Evolutionary conservation across 805 yeast genomes (phyloP), one percentile per base, ranked within the genome.

Genomic region (Nakazawaea pomicola): DNA sequence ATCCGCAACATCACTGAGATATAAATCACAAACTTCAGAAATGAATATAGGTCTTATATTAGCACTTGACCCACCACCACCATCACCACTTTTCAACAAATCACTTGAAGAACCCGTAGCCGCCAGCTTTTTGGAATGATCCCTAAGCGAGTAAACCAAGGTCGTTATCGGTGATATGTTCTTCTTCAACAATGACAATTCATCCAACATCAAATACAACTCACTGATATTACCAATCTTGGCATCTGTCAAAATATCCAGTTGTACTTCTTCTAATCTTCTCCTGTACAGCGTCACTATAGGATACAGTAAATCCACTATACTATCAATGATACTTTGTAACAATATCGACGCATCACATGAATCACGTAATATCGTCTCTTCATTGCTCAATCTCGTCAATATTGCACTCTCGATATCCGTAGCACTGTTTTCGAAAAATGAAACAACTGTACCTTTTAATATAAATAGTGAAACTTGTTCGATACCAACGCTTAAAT

Each of bases 391-490:
- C 25, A 78, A 58, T 19, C 83, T 62, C 2, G 71, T 56, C 20
- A 76, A 55, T 9, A 78, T 65, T 1, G 83, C 80, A 27, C 60
- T 59, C 41, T 72, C 78, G 18, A 78, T 65, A 35, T 72, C 76
- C 33, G 67, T 65, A 4, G 78, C 79, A 4, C 76, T 66, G 45
- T 74, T 70, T 50, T 78, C 83, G 51, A 78, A 77, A 47, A 78
- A 74, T 0, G 82, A 66, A 4, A 78, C 64, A 10, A 78, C 71
- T 0, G 77, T 67, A 33, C 68, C 63, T 6, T 61, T 54, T 14
- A 70, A 57, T 14, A 78, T 44, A 45, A 70, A 78, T 35, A 76
- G 54, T 0, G 80, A 72, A 2, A 72, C 72, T 51, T 78, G 83
- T 51, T 78, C 83, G 9, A 74, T 59, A 0, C 76, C 79, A 6